Percentiles rank a stretch among this genome's conserved stretches.
Evolutionary conservation across 306 rosid genomes (phyloP).

Genomic region (Cicer bijugum): DNA sequence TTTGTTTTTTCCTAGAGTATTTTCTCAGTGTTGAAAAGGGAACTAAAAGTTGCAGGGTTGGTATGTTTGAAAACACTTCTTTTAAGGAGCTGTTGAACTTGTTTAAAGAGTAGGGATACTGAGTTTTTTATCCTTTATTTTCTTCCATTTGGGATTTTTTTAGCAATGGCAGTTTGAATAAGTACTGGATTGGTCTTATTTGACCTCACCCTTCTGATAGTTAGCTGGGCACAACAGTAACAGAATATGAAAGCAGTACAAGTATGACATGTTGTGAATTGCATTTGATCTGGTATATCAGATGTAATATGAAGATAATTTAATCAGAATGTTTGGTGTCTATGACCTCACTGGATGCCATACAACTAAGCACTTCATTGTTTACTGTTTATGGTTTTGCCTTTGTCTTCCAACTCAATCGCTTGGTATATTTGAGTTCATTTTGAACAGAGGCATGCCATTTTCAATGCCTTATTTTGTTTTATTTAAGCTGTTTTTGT

Average conservation of each 20-base stretch:
- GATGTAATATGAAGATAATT: not conserved
- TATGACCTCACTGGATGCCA: slow-evolving; percentile 6
- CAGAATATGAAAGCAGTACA: slow-evolving; percentile 10
- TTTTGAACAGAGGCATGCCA: not conserved
- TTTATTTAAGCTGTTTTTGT: slow-evolving; percentile 16
- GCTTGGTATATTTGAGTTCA: not conserved
- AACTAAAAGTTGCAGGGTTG: not conserved
- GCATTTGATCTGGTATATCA: slow-evolving; percentile 27
- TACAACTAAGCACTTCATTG: not conserved
- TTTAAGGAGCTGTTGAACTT: slow-evolving; percentile 1
- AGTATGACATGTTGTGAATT: slow-evolving; percentile 27
- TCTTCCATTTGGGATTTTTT: not conserved
- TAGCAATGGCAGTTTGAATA: slow-evolving; percentile 10
- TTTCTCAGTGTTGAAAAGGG: slow-evolving; percentile 1
- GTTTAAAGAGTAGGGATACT: not conserved
- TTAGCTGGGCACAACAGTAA: slow-evolving; percentile 5
- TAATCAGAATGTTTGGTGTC: slow-evolving; percentile 14
- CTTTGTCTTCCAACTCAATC: slow-evolving; percentile 22
- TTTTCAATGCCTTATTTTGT: not conserved
- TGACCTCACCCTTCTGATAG: slow-evolving; percentile 5
- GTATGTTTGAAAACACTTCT: not conserved
- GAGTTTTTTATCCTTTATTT: slow-evolving; percentile 3
- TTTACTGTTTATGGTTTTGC: slow-evolving; percentile 34
- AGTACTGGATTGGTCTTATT: slow-evolving; percentile 19
- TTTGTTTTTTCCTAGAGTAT: slow-evolving; percentile 15